Evolutionary conservation across 2,329 filamentous ascomycete species (phyloP), one percentile per base, ranked within the genome.

Genomic region (Epicoccum nigrum): DNA sequence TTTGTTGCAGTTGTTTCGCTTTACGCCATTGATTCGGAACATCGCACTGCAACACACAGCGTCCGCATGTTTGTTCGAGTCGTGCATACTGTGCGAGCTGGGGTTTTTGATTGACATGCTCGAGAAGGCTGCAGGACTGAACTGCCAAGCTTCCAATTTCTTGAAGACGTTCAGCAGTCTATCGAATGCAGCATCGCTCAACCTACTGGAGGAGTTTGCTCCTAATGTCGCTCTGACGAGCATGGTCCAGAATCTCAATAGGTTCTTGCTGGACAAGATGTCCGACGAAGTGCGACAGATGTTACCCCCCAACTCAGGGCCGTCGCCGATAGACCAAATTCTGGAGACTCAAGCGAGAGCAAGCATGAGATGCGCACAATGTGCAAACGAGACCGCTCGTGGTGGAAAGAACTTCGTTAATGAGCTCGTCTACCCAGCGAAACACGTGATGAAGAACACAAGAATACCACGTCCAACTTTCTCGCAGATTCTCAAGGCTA

Each of bases 21-120:
- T 96, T 67, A 96, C 91, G 1, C 92, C 93, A 1, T 74, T 95
- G 16, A 80, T 97, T 44, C 86, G 93, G 39, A 99, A 99, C 66
- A 76, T 95, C 43, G 89, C 94, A 8, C 81, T 99, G 1, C 87
- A 92, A 52, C 94, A 99, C 71, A 89, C 92, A 1, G 91, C 94
- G 1, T 90, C 89, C 7, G 84, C 88, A 12, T 99, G 94, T 68
- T 79, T 92, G 2, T 86, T 85, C 60, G 92, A 96, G 47, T 83
- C 85, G 25, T 99, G 94, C 72, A 79, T 99, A 33, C 77, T 99
- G 1, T 99, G 94, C 73, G 94, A 99, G 74, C 81, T 99, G 59
- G 94, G 94, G 1, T 99, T 94, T 70, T 79, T 99, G 8, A 95
- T 96, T 63, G 95, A 99, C 69, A 99, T 99, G 94, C 82, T 99